Evolutionary conservation across 345 rosid genomes (phyloP), one percentile per base, ranked within the genome.

Genomic region (Trapa bicornis): DNA sequence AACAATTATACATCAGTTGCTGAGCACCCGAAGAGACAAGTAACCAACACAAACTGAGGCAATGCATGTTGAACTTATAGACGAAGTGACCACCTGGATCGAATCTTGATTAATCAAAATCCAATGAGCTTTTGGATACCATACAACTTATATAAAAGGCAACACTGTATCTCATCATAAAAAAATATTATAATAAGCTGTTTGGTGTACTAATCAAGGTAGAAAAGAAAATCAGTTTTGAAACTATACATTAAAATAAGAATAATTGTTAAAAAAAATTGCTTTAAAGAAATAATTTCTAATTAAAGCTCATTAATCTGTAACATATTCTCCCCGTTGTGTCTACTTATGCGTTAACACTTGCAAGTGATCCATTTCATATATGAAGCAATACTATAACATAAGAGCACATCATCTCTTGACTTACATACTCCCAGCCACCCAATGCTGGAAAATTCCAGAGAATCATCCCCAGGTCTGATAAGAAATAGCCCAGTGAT

Each of bases 381-480:
- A n/a, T 48, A 53, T 65, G 48, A 37, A 65, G n/a, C 37, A 48
- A 53, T 67, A 39, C 69, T 48, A 67, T 50, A 57, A 39, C 39
- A 6, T 17, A 15, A 68, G 61, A 42, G 68, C 53, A 62, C 36
- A 64, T 37, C 65, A 22, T 53, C 36, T 22, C 10, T 48, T 38
- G 69, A 81, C 91, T 86, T 84, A 91, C 96, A 73, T 88, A 88
- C 77, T 86, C 96, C 76, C 80, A 41, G 68, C 96, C 91, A 71
- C 97, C 96, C 68, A 91, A 80, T 74, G 77, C 81, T 42, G 96
- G 97, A 73, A 74, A 88, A 76, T 81, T 64, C 89, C 89, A 91
- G 33, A 91, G 53, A 69, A 91, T 85, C 96, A 91, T 88, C 37
- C 82, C 81, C 70, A 86, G 71, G 78, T 91, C 97, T 11, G 91